Base-by-base conservation (phyloP, 768 basidiomycete species). In the Hygrocybe coccinea region DNA sequence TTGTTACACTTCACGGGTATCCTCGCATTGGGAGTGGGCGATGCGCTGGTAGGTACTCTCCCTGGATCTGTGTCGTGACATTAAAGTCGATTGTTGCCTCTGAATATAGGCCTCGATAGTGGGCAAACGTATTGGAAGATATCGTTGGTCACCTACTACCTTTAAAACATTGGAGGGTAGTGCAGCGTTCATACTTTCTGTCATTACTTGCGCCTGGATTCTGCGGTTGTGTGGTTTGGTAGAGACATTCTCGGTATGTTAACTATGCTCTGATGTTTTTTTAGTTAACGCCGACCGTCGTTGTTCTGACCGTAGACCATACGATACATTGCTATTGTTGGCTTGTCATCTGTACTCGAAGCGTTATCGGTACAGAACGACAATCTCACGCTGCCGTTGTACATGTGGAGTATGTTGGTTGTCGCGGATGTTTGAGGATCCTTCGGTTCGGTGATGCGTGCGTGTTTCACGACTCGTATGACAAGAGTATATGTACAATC, bases 351-450 rank as follows among this genome's bases (percentile, higher is more conserved):
- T 2, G 68, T 91, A 41, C 77, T 98, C 60, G 97, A 99, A 72
- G 97, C 93, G 14, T 71, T 94, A 55, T 92, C 91, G 17, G 87
- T 87, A 66, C 97, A 99, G 73, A 98, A 98, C 71, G 97, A 99
- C 72, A 99, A 99, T 71, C 77, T 99, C 61, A 92, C 91, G 39
- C 76, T 99, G 59, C 95, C 97, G n/a, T 73, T 98, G 70, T 98
- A 88, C 69, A 85, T 95, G 76, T 99, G 94, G 93, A 88, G 89
- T 66, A 76, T 92, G 73, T 75, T 93, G 34, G 85, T 86, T 33
- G 71, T 93, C 49, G 75, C 79, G 34, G 69, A 66, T 49, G 68
- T 74, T 38, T 72, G 65, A 58, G 55, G 35, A 50, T n/a, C n/a
- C n/a, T n/a, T n/a, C n/a, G 22, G 8, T 25, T 41, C 12, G 5